These are phyloP conservation scores for Fusarium tuaranense DNA, from an alignment of 2,329 filamentous ascomycete genomes.

Conservation along the genomic window DNA sequence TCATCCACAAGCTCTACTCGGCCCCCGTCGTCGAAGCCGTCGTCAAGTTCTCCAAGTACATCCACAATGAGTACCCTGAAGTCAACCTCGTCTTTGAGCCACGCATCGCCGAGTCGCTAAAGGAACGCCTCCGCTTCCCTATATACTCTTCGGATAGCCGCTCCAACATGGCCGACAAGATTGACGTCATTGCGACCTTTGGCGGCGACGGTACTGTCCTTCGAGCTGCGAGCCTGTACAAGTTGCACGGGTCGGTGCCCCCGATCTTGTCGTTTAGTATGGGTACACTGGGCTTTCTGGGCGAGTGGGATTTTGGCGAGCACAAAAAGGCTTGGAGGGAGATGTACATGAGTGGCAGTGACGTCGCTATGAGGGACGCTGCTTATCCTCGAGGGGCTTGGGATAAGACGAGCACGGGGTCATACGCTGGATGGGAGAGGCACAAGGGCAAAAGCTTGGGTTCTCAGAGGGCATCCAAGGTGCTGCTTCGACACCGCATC, in stretches of 20 bases:
- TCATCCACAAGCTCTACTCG: slow-evolving; percentile 70
- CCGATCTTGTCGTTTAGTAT: slow-evolving; percentile 96
- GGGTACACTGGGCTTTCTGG: slow-evolving; percentile 94
- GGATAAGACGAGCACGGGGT: slow-evolving; percentile 32
- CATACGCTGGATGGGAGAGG: slow-evolving; percentile 72
- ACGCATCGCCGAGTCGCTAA: slow-evolving; percentile 77
- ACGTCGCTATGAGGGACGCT: slow-evolving; percentile 60
- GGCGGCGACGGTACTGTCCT: slow-evolving; percentile 76
- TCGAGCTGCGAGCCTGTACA: slow-evolving; percentile 68
- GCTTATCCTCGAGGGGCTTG: slow-evolving; percentile 49
- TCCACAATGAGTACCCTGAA: slow-evolving; percentile 82
- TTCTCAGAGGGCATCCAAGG: slow-evolving; percentile 76
- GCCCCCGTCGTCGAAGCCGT: slow-evolving; percentile 65
- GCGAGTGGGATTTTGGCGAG: slow-evolving; percentile 95
- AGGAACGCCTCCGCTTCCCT: slow-evolving; percentile 77
- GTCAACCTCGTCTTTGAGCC: slow-evolving; percentile 88
- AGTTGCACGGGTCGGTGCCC: slow-evolving; percentile 82
- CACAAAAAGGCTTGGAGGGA: slow-evolving; percentile 93
- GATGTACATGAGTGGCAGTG: slow-evolving; percentile 83
- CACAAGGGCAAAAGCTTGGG: slow-evolving; percentile 87
- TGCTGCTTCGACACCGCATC: slow-evolving; percentile 87
- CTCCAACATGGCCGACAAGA: slow-evolving; percentile 76
- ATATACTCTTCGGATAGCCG: slow-evolving; percentile 71
- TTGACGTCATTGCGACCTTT: slow-evolving; percentile 89
- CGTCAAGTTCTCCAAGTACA: slow-evolving; percentile 73